phyloP scores from a whole-genome alignment of 305 asterid species.

The Fraxinus baroniana region DNA sequence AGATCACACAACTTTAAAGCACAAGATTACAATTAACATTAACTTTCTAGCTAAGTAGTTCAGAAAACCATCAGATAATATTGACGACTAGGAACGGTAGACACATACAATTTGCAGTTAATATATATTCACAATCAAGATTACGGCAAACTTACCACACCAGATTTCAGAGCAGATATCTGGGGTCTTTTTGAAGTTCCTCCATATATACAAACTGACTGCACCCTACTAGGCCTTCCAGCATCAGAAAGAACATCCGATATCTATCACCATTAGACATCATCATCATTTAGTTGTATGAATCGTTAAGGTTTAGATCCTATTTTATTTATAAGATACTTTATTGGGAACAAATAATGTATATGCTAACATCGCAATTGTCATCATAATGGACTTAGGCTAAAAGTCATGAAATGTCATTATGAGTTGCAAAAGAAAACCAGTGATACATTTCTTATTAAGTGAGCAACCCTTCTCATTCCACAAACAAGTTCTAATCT shows the following conservation, averaged over 20 bases:
- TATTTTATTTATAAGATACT: background rate
- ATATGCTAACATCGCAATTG: background rate
- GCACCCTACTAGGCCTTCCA: constrained; percentile 78
- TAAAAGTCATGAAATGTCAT: background rate
- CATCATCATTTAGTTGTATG: constrained; percentile 21
- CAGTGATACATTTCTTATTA: background rate
- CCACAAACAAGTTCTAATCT: background rate
- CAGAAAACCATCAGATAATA: background rate
- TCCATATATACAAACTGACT: constrained; percentile 85
- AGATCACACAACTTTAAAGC: background rate
- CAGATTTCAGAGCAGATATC: constrained; percentile 80
- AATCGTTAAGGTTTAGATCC: background rate
- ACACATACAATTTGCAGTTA: background rate
- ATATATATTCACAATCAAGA: constrained; percentile 8
- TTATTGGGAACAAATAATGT: background rate
- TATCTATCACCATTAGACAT: constrained; percentile 47
- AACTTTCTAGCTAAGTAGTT: background rate
- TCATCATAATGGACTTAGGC: background rate
- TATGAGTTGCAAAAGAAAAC: background rate
- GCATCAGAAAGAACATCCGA: constrained; percentile 86
- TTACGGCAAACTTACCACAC: constrained; percentile 64
- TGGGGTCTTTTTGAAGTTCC: constrained; percentile 92
- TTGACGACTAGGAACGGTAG: background rate
- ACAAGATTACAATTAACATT: background rate
- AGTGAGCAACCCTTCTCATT: background rate